Base-by-base conservation (phyloP, 2,329 filamentous ascomycete species). In the Calonectria naviculata region DNA sequence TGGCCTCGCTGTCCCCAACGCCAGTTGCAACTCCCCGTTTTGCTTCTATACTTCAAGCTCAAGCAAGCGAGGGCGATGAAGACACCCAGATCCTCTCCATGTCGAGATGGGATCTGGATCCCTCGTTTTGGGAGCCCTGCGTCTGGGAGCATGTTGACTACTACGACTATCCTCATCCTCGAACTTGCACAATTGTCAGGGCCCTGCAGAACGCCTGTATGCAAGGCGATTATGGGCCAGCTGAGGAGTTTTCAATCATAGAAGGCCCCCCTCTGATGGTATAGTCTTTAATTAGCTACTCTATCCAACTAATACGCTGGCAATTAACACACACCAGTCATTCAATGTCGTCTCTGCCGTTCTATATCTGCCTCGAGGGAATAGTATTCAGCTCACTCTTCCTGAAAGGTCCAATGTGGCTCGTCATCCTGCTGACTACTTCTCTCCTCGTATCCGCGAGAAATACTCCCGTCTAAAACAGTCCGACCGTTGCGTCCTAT, bases 141-240 rank as follows among this genome's bases (percentile, higher is more conserved):
- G 21, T 13, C 31, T 58, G 52, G 52, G 52, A 58, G 24, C 31
- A 58, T 9, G n/a, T 5, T 38, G 13, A 26, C 21, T 58, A 58
- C 21, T 58, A 58, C 31, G 52, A 58, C 34, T 58, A 58, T 58
- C 52, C 52, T 15, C 52, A 58, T 58, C 52, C 52, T 19, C 52
- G 52, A 17, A 58, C 52, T 10, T 58, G 52, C n/a, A 38, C 52
- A 26, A 58, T 58, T 15, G 52, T 58, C 13, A 24, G 9, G 9
- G 52, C 52, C 24, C n/a, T 58, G 34, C 52, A 58, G 21, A 58
- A 21, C 13, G 52, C 52, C 31, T 58, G 52, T 24, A 58, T 58
- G 52, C 31, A 38, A 21, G 49, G 49, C 19, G 29, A 54, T 21
- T 58, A 58, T 58, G 52, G 52, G 10, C 52, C 34, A 26, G 52